These are phyloP conservation scores for Isabelozyma gotoi DNA, from an alignment of 805 yeast species.

Conservation along the genomic window DNA sequence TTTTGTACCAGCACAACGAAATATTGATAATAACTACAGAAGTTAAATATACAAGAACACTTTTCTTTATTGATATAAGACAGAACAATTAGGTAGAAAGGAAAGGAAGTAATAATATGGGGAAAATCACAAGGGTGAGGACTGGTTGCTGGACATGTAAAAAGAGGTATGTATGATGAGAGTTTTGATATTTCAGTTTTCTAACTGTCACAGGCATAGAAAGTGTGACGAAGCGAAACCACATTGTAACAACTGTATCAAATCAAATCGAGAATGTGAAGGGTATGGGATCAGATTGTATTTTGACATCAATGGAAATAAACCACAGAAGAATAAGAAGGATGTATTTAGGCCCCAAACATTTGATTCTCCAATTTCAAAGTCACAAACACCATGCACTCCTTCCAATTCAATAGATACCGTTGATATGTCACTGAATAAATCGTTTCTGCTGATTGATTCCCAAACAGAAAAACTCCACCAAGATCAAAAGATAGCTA, in stretches of 20 bases:
- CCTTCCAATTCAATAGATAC: neutral
- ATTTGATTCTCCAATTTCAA: neutral
- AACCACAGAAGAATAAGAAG: neutral
- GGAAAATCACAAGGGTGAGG: constrained; percentile 49
- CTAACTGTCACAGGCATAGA: constrained; percentile 37
- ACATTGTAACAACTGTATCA: constrained; percentile 46
- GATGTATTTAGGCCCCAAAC: neutral
- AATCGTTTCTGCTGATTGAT: neutral
- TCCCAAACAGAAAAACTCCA: neutral
- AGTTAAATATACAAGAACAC: too few species aligned
- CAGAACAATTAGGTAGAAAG: too few species aligned
- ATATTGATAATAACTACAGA: too few species aligned
- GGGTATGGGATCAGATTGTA: constrained; percentile 50
- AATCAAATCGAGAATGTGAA: constrained; percentile 45
- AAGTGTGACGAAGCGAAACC: constrained; percentile 61
- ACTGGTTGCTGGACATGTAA: constrained; percentile 63
- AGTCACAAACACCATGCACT: neutral
- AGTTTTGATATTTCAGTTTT: neutral
- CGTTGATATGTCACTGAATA: neutral
- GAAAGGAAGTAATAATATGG: constrained; percentile 13
- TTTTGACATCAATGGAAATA: constrained; percentile 48
- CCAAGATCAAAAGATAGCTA: neutral
- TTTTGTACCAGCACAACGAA: too few species aligned
- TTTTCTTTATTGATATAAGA: too few species aligned
- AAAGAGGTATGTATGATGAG: constrained; percentile 33